phyloP scores from a whole-genome alignment of 371 early-diverging fungal genomes.

The Dinochytrium kinnereticum region DNA sequence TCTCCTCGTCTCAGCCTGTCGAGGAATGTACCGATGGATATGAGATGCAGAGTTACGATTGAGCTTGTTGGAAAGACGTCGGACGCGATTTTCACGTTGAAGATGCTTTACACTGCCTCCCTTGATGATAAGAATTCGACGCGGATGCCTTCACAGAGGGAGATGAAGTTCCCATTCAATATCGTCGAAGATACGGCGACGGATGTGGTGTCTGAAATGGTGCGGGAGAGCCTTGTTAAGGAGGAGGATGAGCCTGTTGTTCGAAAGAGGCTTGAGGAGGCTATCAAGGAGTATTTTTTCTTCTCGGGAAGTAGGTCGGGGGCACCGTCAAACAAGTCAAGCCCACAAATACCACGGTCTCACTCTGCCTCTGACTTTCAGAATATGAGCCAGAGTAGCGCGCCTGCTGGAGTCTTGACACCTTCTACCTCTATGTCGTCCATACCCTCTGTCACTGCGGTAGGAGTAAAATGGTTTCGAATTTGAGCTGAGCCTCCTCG shows the following conservation, averaged over 20 bases:
- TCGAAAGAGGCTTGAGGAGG: conserved; percentile 47
- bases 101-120: conserved; percentile 45
- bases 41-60: conserved; percentile 22
- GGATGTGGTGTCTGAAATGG: conserved; percentile 66
- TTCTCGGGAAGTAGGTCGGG: background rate
- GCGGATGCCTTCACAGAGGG: conserved; percentile 30
- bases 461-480: too few relatives aligned
- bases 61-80: conserved; percentile 36
- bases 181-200: conserved; percentile 72
- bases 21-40: background rate
- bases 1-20: background rate
- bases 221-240: conserved; percentile 51
- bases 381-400: background rate
- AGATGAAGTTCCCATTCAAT: conserved; percentile 78
- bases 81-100: conserved; percentile 35
- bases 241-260: conserved; percentile 49
- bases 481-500: too few relatives aligned
- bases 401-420: background rate
- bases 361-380: background rate
- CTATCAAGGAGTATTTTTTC: conserved; percentile 2
- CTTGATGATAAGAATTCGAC: conserved; percentile 13
- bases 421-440: background rate
- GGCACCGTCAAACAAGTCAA: background rate
- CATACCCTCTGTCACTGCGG: background rate
- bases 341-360: background rate